A percentile compares a stretch with the other conserved stretches of the same genome.
Evolutionary conservation across 169 alveolate species (phyloP).

Genomic region (Eimeria sp.): DNA sequence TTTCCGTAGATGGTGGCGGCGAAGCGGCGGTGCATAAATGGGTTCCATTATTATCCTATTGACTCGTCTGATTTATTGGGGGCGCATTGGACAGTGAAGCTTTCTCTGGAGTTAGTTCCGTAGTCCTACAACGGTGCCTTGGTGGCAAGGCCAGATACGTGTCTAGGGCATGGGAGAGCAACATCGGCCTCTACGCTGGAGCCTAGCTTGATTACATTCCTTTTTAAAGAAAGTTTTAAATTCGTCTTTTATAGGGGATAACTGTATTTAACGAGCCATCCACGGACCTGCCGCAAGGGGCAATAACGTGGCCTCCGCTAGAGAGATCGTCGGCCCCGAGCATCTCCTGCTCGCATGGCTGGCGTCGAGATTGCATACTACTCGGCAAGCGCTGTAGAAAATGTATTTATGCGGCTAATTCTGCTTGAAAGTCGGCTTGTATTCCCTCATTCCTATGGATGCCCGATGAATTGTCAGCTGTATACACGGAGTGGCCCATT

Average conservation of each 20-base stretch:
- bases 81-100: not conserved
- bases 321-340: slow-evolving; percentile 48
- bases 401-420: not conserved
- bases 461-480: slow-evolving; percentile 13
- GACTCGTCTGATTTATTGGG: not conserved
- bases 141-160: not conserved
- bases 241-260: not conserved
- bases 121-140: not conserved
- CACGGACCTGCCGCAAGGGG: not conserved
- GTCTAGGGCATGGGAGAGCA: not conserved
- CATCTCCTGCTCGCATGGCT: slow-evolving; percentile 19
- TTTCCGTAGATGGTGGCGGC: too few species aligned
- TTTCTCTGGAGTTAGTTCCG: not conserved
- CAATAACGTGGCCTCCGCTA: not conserved
- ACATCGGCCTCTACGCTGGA: not conserved
- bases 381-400: not conserved
- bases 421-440: not conserved
- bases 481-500: not conserved
- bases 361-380: not conserved
- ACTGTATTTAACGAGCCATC: not conserved
- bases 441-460: not conserved
- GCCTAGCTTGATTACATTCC: not conserved
- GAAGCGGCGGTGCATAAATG: not conserved
- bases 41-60: not conserved
- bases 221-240: not conserved